Conservation (phyloP, 345 rosid genomes). For the Moringa oleifera region DNA sequence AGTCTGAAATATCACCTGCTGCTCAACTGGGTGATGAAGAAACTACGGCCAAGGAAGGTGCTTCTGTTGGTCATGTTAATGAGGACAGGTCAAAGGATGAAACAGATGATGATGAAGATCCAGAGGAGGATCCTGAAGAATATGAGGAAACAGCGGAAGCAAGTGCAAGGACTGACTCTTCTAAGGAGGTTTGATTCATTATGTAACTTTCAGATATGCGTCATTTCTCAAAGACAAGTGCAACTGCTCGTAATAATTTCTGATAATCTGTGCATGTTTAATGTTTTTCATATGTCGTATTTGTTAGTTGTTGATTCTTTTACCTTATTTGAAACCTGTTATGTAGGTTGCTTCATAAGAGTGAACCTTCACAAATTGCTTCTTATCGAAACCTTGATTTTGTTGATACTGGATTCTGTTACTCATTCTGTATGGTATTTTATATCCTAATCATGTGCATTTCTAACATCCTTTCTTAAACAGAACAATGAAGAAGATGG, state of each 20-base stretch:
- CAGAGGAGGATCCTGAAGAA: conserved; percentile 64
- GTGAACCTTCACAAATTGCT: not conserved
- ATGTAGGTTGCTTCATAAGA: no score
- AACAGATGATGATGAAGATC: conserved; percentile 39
- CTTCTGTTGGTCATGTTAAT: conserved; percentile 29
- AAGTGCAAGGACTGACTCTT: conserved; percentile 31
- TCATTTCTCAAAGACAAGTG: not conserved
- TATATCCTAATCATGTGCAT: not conserved
- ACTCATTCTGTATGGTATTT: not conserved
- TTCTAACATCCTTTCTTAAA: conserved; percentile 1
- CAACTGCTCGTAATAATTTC: not conserved
- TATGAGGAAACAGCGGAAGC: conserved; percentile 50
- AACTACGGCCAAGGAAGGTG: conserved; percentile 26
- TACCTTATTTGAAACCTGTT: no score
- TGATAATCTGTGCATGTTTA: no score
- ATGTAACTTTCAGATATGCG: not conserved
- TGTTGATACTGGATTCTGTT: not conserved
- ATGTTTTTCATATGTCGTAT: no score
- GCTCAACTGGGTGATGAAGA: conserved; percentile 36
- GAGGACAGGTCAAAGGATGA: conserved; percentile 35
- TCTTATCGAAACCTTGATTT: not conserved
- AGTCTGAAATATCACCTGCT: conserved; percentile 24
- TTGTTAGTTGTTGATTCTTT: no score
- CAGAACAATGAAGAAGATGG: conserved; percentile 39
- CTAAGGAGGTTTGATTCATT: conserved; percentile 42